Evolutionary conservation across 495 filamentous ascomycete genomes (phyloP), one percentile per base, ranked within the genome.

Genomic region (Lindgomyces ingoldianus): DNA sequence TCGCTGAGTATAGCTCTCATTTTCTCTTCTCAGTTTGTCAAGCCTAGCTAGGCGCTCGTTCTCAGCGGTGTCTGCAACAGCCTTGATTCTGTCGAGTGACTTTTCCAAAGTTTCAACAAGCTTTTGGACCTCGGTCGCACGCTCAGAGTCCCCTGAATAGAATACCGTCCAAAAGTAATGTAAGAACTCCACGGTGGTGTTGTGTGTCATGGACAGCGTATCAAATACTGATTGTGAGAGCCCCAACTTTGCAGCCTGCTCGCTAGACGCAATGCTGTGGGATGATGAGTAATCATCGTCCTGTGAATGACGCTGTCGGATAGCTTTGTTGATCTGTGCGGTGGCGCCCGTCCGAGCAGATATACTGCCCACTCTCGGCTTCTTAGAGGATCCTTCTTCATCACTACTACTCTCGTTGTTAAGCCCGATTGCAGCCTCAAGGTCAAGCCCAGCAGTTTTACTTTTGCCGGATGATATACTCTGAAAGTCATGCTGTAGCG

Each of bases 121-220:
- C 36, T 87, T 89, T 1, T 84, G 81, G 0, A 95, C 80, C 72
- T 96, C 92, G 22, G 78, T 77, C 0, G 89, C 86, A n/a, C 89
- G 85, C 45, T 87, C 84, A 8, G 89, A 78, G 72, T 94, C 89
- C 1, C 90, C 91, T 0, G 92, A 96, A 8, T 93, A 78, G 70
- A 94, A 97, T 3, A 90, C 84, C 36, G 84, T 79, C 93, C 93
- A 98, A 79, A 97, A 98, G 72, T 98, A 93, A 65, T 90, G 87
- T n/a, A 98, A 78, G 70, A 98, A 98, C 66, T 98, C 95, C 8
- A 87, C 89, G 0, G 91, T 91, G 0, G 94, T 97, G 42, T 92
- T 91, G 72, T 98, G 91, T 18, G 92, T 96, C 22, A 96, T 82
- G 25, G 83, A 85, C 41, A 96, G 81, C 3, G 86, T 84, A 58